phyloP scores from a whole-genome alignment of 768 basidiomycete genomes.

The Ephemerocybe angulata region DNA sequence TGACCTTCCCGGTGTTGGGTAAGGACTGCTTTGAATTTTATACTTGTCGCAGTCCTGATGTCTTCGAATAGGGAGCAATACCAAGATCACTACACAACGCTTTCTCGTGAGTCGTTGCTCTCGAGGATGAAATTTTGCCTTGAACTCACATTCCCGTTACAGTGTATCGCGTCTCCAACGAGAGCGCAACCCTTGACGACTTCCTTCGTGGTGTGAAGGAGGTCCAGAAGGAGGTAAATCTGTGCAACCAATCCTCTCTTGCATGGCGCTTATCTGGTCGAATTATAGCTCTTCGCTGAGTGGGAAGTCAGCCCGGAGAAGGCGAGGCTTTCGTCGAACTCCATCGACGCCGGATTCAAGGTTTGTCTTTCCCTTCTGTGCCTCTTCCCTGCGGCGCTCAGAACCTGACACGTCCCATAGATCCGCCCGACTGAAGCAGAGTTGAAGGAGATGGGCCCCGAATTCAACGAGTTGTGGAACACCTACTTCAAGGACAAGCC shows the following conservation, averaged over 20 bases:
- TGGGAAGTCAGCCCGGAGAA: constrained; percentile 68
- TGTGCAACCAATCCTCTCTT: background rate
- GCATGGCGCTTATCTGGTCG: background rate
- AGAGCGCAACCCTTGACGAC: constrained; percentile 59
- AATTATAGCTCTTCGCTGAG: constrained; percentile 49
- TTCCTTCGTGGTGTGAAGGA: constrained; percentile 68
- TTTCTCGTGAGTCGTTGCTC: constrained; percentile 42
- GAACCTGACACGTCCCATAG: constrained; percentile 25
- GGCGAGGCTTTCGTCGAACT: constrained; percentile 64
- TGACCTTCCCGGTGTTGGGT: constrained; percentile 71
- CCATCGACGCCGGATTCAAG: constrained; percentile 76
- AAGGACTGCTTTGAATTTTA: constrained; percentile 20
- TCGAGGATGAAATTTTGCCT: background rate
- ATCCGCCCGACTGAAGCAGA: constrained; percentile 68
- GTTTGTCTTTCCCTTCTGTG: constrained; percentile 21
- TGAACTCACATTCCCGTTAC: background rate
- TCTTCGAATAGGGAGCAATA: constrained; percentile 51
- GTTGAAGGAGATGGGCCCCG: constrained; percentile 75
- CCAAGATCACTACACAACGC: constrained; percentile 72
- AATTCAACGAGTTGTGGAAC: constrained; percentile 67
- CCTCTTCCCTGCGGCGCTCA: background rate
- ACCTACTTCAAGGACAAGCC: constrained; percentile 77
- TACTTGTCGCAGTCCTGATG: too few species aligned
- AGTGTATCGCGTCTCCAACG: constrained; percentile 69
- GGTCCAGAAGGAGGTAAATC: constrained; percentile 48